A percentile compares a stretch with the other conserved stretches of the same genome.
Conservation (phyloP, 192 early-diverging fungal species). For the Podila epigama region DNA sequence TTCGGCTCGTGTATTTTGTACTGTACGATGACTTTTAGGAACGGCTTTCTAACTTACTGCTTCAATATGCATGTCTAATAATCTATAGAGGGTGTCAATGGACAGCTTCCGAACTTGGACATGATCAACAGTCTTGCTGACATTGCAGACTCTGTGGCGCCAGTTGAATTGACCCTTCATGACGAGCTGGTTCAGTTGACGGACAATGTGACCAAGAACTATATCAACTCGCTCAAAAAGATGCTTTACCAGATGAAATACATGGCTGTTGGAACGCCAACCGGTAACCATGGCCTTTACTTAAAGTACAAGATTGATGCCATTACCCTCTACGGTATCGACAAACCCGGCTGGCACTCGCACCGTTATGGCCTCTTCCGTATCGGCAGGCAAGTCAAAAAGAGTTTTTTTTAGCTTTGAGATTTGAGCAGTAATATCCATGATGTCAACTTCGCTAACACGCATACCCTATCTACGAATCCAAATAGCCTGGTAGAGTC, state of each 20-base stretch:
- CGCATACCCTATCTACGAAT: no score
- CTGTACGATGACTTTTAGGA: background rate
- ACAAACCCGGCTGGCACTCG: conserved; percentile 37
- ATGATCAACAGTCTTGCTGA: conserved; percentile 78
- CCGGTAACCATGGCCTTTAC: conserved; percentile 74
- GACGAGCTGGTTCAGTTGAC: conserved; percentile 46
- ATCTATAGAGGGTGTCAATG: conserved; percentile 79
- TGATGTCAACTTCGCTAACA: background rate
- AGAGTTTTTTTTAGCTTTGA: background rate
- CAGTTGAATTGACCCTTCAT: conserved; percentile 67
- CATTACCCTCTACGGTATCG: conserved; percentile 66
- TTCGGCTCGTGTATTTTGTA: background rate
- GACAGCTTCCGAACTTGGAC: conserved; percentile 93
- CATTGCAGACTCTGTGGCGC: conserved; percentile 59
- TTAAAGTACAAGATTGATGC: conserved; percentile 83
- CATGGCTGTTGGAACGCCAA: conserved; percentile 74
- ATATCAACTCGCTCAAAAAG: conserved; percentile 53
- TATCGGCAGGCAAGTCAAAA: conserved; percentile 57
- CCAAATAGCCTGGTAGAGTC: conserved; percentile 81
- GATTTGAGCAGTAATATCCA: no score
- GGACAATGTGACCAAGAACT: conserved; percentile 45
- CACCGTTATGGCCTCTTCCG: conserved; percentile 54
- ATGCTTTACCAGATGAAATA: conserved; percentile 66
- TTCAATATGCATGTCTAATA: background rate
- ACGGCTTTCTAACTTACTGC: background rate